A percentile compares a stretch with the other conserved stretches of the same genome.
These are phyloP conservation scores for Thielaviopsis ethacetica DNA, from an alignment of 2,329 filamentous ascomycete genomes.

Conservation along the genomic window DNA sequence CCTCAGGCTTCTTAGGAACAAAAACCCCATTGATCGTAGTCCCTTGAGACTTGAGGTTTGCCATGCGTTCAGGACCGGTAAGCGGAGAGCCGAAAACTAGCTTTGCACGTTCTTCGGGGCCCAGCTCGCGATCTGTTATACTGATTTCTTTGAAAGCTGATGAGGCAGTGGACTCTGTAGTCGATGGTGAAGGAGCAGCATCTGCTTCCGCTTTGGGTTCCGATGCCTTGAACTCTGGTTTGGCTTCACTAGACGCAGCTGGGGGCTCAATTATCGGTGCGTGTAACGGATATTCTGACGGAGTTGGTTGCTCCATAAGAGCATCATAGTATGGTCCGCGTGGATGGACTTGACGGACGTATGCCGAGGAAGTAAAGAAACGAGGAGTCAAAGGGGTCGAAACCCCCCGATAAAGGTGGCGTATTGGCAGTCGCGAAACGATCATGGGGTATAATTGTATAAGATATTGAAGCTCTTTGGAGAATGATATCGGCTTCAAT, in stretches of 20 bases:
- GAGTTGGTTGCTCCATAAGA: constrained; percentile 28
- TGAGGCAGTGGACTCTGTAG: constrained; percentile 10
- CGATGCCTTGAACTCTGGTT: neutral
- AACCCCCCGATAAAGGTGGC: neutral
- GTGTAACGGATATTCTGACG: neutral
- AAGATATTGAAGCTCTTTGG: neutral
- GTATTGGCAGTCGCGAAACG: neutral
- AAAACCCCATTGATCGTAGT: constrained; percentile 58
- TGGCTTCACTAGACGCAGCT: neutral
- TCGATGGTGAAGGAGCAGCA: neutral
- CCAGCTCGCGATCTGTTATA: constrained; percentile 25
- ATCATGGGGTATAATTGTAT: neutral
- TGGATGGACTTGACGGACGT: constrained; percentile 24
- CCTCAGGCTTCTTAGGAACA: constrained; percentile 68
- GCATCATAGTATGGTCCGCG: constrained; percentile 42
- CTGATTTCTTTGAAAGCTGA: constrained; percentile 16
- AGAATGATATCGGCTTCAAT: neutral
- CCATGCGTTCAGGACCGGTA: constrained; percentile 50
- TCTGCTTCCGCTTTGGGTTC: neutral
- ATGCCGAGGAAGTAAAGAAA: neutral
- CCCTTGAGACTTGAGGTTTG: constrained; percentile 40
- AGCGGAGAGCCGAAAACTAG: constrained; percentile 73
- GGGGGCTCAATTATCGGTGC: neutral
- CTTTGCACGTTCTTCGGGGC: constrained; percentile 37
- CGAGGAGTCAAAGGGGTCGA: neutral